Evolutionary conservation across 306 rosid genomes (phyloP), one percentile per base, ranked within the genome.

Genomic region (Styphnolobium japonicum): DNA sequence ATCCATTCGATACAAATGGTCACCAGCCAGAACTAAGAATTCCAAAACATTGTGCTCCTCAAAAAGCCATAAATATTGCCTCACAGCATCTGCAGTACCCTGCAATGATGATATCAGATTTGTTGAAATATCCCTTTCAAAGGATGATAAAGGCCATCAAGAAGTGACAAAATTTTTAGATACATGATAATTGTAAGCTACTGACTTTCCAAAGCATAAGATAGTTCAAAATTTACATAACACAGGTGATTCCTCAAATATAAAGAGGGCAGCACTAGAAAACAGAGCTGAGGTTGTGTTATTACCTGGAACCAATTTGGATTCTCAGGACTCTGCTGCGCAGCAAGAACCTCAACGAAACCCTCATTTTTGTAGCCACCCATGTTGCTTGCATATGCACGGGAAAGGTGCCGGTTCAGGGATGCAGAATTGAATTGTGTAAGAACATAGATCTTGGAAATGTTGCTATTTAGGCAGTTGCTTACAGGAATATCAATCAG

Each of bases 71-170:
- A 96, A 73, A 62, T 96, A 93, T 78, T 95, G 98, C 85, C 98
- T 91, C 85, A 96, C 98, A 42, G 97, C 98, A 88, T 96, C 98
- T 2, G 99, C 99, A 18, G 98, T 96, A 29, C 99, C 98, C 99
- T 96, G 86, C 34, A 80, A 73, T 4, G 5, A 51, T 11, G 57
- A 69, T 23, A 71, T 39, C 42, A 45, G 10, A 18, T 7, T 11
- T 68, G 37, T 61, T 64, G 23, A 74, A 48, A 46, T 7, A 78
- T 56, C 67, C 57, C 56, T 45, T 45, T 27, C 56, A 66, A 65
- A 12, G 10, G 22, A 49, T 8, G 36, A 18, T 4, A 33, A 53
- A 75, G 31, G 53, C 56, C 72, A 62, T 12, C 42, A n/a, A 45
- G 10, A 64, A 10, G 34, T 72, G 10, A 34, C 34, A 53, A 52